A percentile compares a stretch with the other conserved stretches of the same genome.
These are phyloP conservation scores for Chondrostereum purpureum DNA, from an alignment of 1,284 basidiomycete species.

Conservation along the genomic window DNA sequence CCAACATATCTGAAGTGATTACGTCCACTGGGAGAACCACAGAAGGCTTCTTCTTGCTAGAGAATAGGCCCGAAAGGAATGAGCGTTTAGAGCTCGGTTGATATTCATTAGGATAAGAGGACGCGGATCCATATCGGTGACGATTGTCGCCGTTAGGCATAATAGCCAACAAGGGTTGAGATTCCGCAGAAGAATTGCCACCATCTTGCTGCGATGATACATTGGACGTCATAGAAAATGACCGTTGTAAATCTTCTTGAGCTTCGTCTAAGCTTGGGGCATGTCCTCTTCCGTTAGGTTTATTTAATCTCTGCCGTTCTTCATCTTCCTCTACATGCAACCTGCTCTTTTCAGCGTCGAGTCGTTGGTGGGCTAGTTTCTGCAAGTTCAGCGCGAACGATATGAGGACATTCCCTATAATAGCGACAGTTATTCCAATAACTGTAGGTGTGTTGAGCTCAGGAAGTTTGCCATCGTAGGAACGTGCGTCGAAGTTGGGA, in stretches of 20 bases:
- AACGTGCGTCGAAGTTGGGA: not conserved
- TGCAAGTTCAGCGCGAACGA: conserved; percentile 87
- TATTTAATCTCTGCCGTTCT: not conserved
- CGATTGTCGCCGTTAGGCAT: conserved; percentile 14
- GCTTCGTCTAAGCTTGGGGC: conserved; percentile 22
- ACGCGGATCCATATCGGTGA: conserved; percentile 19
- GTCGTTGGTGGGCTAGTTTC: conserved; percentile 82
- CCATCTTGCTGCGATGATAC: not conserved
- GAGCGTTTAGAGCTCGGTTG: conserved; percentile 11
- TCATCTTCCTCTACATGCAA: not conserved
- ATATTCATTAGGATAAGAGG: conserved; percentile 8
- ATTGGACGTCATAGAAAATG: not conserved
- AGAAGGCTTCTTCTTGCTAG: conserved; percentile 4
- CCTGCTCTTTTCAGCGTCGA: conserved; percentile 36
- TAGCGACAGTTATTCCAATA: conserved; percentile 80
- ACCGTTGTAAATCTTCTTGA: conserved; percentile 19
- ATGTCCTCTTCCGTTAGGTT: conserved; percentile 8
- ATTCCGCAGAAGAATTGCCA: conserved; percentile 15
- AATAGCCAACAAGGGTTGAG: conserved; percentile 22
- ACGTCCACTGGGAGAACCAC: conserved; percentile 11
- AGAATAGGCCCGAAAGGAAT: conserved; percentile 19
- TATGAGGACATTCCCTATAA: conserved; percentile 84
- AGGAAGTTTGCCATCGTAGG: conserved; percentile 39
- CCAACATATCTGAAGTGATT: not conserved
- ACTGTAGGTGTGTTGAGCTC: conserved; percentile 51